Evolutionary conservation across 441 rosid species (phyloP), one percentile per base, ranked within the genome.

Genomic region (Kokia cookei): DNA sequence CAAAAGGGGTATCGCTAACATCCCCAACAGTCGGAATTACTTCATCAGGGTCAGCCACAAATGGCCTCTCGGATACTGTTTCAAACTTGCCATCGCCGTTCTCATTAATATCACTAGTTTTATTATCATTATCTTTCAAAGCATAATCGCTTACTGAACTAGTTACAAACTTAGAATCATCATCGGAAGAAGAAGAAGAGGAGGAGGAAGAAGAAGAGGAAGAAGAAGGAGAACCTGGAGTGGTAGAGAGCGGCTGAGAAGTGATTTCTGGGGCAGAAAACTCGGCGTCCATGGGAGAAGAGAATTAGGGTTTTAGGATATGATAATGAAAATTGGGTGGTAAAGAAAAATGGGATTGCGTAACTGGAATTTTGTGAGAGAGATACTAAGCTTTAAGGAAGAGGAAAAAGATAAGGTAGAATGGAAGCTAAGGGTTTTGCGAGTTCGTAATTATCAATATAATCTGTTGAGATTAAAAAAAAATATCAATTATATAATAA

Each of bases 1-100:
- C 54, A 7, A 50, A 79, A 74, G 77, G 17, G 59, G 77, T 58
- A 65, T 62, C 79, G 5, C 3, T 45, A 68, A 11, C 65, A 54
- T 76, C 80, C 32, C 53, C 78, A 65, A 32, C 75, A 45, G 50
- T 42, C 22, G 27, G 45, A 32, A 47, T 8, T 7, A 43, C 76
- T 10, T 73, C 81, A 53, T 68, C 78, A 14, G 71, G 4, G n/a
- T 59, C 85, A 45, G 70, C 76, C 68, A 67, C 58, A 70, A 32
- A 19, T 3, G 73, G 78, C 77, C 45, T 73, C 63, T 82, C 84
- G 22, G 81, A 37, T 1, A 78, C 81, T 27, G 85, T 67, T 47
- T 85, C 85, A 10, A 87, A 79, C 75, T 81, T 89, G 82, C 86
- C 87, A 13, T 50, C 83, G 4, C n/a, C 54, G n/a, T 48, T 48